phyloP scores from a whole-genome alignment of 805 yeast genomes.

The Metschnikowia corniflorae region DNA sequence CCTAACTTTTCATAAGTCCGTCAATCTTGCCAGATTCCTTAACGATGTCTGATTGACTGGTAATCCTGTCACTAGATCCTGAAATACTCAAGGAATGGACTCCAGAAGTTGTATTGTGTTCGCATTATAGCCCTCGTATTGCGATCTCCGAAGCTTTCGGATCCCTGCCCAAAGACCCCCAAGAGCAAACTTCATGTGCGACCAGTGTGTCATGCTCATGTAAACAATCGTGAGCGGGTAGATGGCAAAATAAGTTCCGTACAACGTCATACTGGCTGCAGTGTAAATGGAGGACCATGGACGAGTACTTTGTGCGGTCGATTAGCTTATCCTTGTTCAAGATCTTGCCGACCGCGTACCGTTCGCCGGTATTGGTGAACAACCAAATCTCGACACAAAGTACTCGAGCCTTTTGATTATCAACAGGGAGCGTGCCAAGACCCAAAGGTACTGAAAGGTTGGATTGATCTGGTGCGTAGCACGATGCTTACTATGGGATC shows the following conservation, averaged over 20 bases:
- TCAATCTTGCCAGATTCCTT: too few relatives aligned
- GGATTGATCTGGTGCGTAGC: too few relatives aligned
- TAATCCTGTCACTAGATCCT: too few relatives aligned
- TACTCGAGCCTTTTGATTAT: too few relatives aligned
- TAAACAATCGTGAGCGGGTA: slow-evolving; percentile 23
- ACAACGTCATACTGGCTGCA: slow-evolving; percentile 27
- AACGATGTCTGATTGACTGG: too few relatives aligned
- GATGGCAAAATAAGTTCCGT: slow-evolving; percentile 27
- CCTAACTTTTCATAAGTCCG: too few relatives aligned
- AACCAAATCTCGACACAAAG: too few relatives aligned
- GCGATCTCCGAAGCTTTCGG: slow-evolving; percentile 16
- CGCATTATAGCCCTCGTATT: slow-evolving; percentile 16
- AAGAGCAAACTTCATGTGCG: slow-evolving; percentile 8
- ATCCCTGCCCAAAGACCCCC: slow-evolving; percentile 13
- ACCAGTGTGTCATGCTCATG: slow-evolving; percentile 7
- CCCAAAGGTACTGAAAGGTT: too few relatives aligned
- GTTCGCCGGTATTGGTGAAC: slow-evolving; percentile 9
- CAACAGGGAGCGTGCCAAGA: too few relatives aligned
- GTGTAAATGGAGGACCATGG: slow-evolving; percentile 30
- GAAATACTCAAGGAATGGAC: neutral
- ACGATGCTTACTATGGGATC: too few relatives aligned
- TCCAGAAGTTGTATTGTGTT: slow-evolving; percentile 1
- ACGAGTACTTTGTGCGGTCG: slow-evolving; percentile 21
- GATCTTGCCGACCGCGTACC: slow-evolving; percentile 2
- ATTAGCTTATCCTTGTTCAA: slow-evolving; percentile 2